Evolutionary conservation across 129 eudicot species (phyloP), one percentile per base, ranked within the genome.

Genomic region (Rutidosis leptorrhynchoides): DNA sequence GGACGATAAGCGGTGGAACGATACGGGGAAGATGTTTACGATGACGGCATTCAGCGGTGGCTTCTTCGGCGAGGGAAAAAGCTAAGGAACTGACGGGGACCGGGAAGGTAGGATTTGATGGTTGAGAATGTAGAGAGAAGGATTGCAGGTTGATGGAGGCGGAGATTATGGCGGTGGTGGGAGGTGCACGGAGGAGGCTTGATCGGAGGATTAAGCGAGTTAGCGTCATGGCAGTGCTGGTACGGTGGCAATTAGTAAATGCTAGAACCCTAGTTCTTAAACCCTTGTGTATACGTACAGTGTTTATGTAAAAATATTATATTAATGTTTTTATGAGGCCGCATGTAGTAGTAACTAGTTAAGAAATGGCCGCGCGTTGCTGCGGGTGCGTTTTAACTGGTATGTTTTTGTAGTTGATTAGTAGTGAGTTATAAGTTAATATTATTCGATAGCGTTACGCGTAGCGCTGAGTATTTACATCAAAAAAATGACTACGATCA

Each of bases 11-110:
- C 0, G 98, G 98, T 0, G 98, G 98, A 40, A 88, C 98, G 14
- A 93, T 88, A 20, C 95, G 89, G 77, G 83, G 95, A n/a, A 89
- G 84, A 63, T 96, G 89, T 78, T 92, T 85, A 53, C 87, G 83
- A 19, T 89, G 96, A 56, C 98, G 91, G 52, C 96, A 92, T 53
- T 92, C 95, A 3, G 96, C 98, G 3, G 96, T 96, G 59, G 96
- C 96, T 71, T 93, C 96, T 56, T 88, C 98, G 17, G 89, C 86
- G 12, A 96, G 88, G 59, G 96, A 83, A 80, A 81, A 88, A 28
- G 91, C 84, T 63, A 77, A 72, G 28, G 88, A 53, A 25, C 94
- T 79, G 22, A 20, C 22, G 15, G 79, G 73, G 49, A 64, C 53
- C 16, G 70, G 71, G 56, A 63, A 74, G 57, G 19, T 54, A 59